These are phyloP conservation scores for Kregervanrija pseudodelftensis DNA, from an alignment of 805 yeast genomes.

Conservation along the genomic window DNA sequence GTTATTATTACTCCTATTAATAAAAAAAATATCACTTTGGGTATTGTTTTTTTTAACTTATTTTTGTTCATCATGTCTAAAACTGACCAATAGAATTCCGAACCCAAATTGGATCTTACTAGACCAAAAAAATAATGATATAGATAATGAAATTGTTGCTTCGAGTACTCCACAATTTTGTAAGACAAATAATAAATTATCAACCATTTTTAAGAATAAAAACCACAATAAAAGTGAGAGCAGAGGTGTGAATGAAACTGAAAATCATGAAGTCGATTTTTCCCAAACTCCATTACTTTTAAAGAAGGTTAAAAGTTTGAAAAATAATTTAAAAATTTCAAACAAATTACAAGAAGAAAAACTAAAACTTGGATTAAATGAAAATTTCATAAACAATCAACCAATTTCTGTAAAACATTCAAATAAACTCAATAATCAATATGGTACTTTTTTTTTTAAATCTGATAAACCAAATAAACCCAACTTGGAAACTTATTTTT, in stretches of 20 bases:
- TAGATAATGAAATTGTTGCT: slow-evolving; percentile 3
- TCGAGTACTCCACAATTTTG: not conserved
- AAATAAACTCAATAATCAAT: slow-evolving; percentile 9
- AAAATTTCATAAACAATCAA: not conserved
- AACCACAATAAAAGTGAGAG: not conserved
- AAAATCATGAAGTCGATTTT: not conserved
- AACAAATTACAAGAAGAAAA: not conserved
- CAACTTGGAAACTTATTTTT: slow-evolving; percentile 13
- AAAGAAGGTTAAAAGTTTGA: not conserved
- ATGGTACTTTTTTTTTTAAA: slow-evolving; percentile 23
- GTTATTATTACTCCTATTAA: slow-evolving; percentile 14
- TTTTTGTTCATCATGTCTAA: slow-evolving; percentile 10
- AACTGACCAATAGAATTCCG: slow-evolving; percentile 18
- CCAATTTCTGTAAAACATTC: not conserved
- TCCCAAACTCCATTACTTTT: not conserved
- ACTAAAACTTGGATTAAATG: not conserved
- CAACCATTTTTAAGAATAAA: slow-evolving; percentile 3
- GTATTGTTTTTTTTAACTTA: slow-evolving; percentile 14
- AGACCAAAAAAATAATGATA: not conserved
- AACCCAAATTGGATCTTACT: slow-evolving; percentile 15
- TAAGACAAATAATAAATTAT: not conserved
- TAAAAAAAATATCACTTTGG: slow-evolving; percentile 21
- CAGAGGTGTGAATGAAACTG: not conserved
- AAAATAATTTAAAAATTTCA: not conserved
- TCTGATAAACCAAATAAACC: not conserved